phyloP scores from a whole-genome alignment of 257 asterid species.

The Solanum arcanum region DNA sequence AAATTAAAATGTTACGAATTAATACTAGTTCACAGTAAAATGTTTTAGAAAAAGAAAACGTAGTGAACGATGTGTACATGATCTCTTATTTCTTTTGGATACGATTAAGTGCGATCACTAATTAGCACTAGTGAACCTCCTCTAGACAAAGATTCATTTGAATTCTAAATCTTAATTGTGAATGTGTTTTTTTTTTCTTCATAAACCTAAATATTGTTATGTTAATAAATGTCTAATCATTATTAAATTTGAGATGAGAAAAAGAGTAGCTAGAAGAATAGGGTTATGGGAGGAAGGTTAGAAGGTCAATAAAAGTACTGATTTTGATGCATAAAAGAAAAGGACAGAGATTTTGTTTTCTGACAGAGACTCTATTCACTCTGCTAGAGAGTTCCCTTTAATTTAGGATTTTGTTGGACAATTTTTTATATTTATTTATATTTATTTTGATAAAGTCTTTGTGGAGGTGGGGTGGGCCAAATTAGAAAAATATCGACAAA shows the following conservation, averaged over 20 bases:
- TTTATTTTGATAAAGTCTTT: background rate
- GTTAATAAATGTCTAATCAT: background rate
- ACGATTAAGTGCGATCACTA: background rate
- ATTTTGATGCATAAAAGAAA: background rate
- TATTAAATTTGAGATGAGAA: background rate
- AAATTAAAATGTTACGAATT: background rate
- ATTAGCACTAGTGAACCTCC: background rate
- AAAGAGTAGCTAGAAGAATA: background rate
- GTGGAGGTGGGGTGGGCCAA: background rate
- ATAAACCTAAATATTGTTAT: background rate
- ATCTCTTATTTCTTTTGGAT: background rate
- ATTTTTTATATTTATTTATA: background rate
- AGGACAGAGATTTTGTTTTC: constrained; percentile 15
- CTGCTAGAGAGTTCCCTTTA: background rate
- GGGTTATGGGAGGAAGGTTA: background rate
- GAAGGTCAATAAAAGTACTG: background rate
- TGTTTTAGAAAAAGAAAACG: background rate
- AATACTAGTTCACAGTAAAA: no score
- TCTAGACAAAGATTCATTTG: background rate
- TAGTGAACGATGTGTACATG: background rate
- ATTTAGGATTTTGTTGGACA: constrained; percentile 10
- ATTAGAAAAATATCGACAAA: no score
- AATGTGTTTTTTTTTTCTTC: background rate
- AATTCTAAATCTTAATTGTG: background rate
- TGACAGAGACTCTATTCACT: background rate